Percentiles rank a stretch among this genome's conserved stretches.
Evolutionary conservation across 2,329 filamentous ascomycete species (phyloP).

Genomic region (Iodosphaeria phyllophila): DNA sequence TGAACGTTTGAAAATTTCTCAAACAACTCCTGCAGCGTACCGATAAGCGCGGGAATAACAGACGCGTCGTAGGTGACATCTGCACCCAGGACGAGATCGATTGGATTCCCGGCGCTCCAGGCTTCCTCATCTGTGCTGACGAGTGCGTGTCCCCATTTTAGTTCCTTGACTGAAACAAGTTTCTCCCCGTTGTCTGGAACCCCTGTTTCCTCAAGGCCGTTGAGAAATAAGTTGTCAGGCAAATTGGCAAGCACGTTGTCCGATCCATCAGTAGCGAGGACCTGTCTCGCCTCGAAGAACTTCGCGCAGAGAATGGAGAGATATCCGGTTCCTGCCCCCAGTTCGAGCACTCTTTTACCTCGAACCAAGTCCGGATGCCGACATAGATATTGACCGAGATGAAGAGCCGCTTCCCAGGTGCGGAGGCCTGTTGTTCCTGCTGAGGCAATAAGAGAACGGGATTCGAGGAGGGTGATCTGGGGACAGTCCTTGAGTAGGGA

Average conservation of each 20-base stretch:
- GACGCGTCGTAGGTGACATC: constrained; percentile 61
- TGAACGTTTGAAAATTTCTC: constrained; percentile 32
- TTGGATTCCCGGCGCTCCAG: constrained; percentile 25
- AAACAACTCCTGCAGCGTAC: constrained; percentile 44
- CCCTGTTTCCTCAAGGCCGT: constrained; percentile 34
- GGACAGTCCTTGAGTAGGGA: constrained; percentile 14
- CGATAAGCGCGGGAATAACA: constrained; percentile 43
- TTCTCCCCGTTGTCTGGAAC: too few species aligned
- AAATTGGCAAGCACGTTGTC: constrained; percentile 51
- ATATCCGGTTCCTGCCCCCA: constrained; percentile 63
- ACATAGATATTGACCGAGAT: constrained; percentile 51
- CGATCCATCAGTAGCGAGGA: constrained; percentile 57
- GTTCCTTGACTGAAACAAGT: constrained; percentile 32
- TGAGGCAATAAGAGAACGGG: constrained; percentile 47
- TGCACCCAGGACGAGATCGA: constrained; percentile 54
- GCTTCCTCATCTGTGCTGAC: constrained; percentile 35
- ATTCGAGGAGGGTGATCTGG: constrained; percentile 47
- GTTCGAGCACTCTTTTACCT: constrained; percentile 44
- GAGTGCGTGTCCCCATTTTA: constrained; percentile 46
- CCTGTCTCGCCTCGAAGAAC: constrained; percentile 36
- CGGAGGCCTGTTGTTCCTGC: constrained; percentile 57
- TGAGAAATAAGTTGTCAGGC: constrained; percentile 49
- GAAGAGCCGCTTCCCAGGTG: constrained; percentile 67
- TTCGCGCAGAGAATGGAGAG: constrained; percentile 57
- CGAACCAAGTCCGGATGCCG: constrained; percentile 22